Evolutionary conservation across 2,329 filamentous ascomycete species (phyloP).

Genomic region (Salinomyces thailandicus): DNA sequence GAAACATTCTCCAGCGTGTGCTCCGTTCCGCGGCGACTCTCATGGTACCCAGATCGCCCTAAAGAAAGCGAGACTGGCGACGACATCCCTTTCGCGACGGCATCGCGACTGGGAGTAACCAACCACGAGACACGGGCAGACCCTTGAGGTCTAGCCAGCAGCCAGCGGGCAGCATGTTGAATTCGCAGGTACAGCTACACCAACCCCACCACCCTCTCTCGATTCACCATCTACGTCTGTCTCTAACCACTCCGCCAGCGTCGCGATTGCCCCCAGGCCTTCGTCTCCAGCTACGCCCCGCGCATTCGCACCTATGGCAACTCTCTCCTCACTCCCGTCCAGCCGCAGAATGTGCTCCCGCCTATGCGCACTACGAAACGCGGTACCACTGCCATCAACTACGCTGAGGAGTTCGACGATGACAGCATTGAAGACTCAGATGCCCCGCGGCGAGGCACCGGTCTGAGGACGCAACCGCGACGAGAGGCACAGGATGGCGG

Average conservation of each 20-base stretch:
- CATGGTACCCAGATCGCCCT: constrained; percentile 15
- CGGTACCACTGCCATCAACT: constrained; percentile 93
- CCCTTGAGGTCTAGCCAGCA: constrained; percentile 8
- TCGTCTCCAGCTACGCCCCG: constrained; percentile 84
- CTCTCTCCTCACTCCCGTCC: constrained; percentile 75
- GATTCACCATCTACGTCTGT: no score
- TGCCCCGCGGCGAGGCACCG: constrained; percentile 59
- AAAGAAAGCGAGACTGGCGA: not conserved
- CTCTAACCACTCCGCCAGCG: not conserved
- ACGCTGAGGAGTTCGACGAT: constrained; percentile 91
- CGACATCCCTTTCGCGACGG: constrained; percentile 9
- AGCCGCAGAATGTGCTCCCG: constrained; percentile 57
- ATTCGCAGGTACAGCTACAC: constrained; percentile 39
- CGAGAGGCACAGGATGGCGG: constrained; percentile 45
- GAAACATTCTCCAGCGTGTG: constrained; percentile 5
- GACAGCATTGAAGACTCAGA: constrained; percentile 69
- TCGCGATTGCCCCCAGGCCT: constrained; percentile 53
- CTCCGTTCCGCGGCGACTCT: constrained; percentile 12
- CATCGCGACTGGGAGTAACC: not conserved
- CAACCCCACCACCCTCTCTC: no score
- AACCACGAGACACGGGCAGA: constrained; percentile 3
- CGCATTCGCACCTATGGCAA: constrained; percentile 85
- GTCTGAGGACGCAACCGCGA: constrained; percentile 64
- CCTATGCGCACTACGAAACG: constrained; percentile 86
- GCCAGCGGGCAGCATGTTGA: constrained; percentile 12